Base-by-base conservation (phyloP, 129 eudicot genomes). In the Flaveria trinervia region DNA sequence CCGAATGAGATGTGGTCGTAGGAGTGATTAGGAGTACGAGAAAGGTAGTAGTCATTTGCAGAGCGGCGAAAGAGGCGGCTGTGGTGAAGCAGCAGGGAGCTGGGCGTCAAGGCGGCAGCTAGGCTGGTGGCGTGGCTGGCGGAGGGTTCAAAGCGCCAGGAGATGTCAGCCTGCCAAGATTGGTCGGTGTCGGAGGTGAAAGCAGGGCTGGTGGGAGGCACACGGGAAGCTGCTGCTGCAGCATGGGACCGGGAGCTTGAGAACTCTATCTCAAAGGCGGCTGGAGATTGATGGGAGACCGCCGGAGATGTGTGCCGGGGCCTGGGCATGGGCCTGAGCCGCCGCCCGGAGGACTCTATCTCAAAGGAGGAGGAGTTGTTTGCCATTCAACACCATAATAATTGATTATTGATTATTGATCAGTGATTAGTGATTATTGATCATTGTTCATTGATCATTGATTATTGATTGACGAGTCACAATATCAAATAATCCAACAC, bases 141-240 rank as follows among this genome's bases (percentile, higher is more conserved):
- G 9, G 87, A 61, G 15, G 96, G 90, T 28, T 84, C 85, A 74
- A 88, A 85, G 75, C 79, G 87, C 96, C 96, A 90, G 0, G 90
- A 88, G 41, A 90, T 67, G 65, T 90, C 90, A 2, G 83, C 82
- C 67, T 88, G 96, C 96, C 96, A 90, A 7, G 96, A 90, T 66
- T 25, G 65, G 77, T 90, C 92, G 28, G 65, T 79, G 65, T 87
- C 89, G 3, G 96, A 77, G 65, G 92, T 87, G 30, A 90, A 88
- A 44, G 41, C 41, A 4, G 96, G 96, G 20, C 89, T 71, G 65
- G 87, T 44, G 28, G 91, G 96, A 4, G 86, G 86, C 8, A 77
- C 74, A 54, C 71, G 85, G 1, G 50, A 11, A 0, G 50, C 13
- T 5, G 41, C 41, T 36, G 41, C 7, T 0, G 41, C 41, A 0